Percentiles rank a stretch among this genome's conserved stretches.
phyloP scores from a whole-genome alignment of 805 yeast species.

The Metschnikowia continentalis region DNA sequence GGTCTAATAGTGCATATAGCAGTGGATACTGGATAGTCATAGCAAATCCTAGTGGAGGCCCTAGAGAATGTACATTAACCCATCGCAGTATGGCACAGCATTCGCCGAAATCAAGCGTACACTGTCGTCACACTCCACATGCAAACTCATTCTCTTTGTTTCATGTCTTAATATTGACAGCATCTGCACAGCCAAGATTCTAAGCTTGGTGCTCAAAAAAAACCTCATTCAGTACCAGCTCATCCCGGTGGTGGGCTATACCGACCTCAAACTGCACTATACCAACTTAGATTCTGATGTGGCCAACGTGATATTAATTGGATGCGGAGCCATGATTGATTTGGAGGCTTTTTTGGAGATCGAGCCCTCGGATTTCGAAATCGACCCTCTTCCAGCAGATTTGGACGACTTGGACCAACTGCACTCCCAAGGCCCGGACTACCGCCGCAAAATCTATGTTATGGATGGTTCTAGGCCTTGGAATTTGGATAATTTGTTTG shows the following conservation, averaged over 20 bases:
- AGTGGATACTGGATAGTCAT: too few relatives aligned
- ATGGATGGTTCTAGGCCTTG: conserved; percentile 95
- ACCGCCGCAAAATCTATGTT: conserved; percentile 65
- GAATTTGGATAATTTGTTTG: conserved; percentile 90
- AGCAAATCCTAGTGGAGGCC: neutral
- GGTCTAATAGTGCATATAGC: too few relatives aligned
- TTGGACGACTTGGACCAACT: conserved; percentile 20
- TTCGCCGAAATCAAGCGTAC: conserved; percentile 64
- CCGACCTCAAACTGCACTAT: conserved; percentile 67
- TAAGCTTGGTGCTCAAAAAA: conserved; percentile 66
- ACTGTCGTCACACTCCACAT: conserved; percentile 89
- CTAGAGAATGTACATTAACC: conserved; percentile 63
- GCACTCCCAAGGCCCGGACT: conserved; percentile 5
- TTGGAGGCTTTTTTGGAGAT: conserved; percentile 69
- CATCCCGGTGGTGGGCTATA: conserved; percentile 89
- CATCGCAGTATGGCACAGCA: conserved; percentile 61
- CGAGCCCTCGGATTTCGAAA: conserved; percentile 49
- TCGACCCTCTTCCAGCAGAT: conserved; percentile 23
- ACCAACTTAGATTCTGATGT: conserved; percentile 66
- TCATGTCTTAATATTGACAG: conserved; percentile 91
- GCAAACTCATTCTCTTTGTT: conserved; percentile 81
- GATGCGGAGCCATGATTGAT: conserved; percentile 93
- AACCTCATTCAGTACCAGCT: conserved; percentile 84
- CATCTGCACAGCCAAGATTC: conserved; percentile 78
- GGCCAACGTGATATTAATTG: conserved; percentile 70